Percentiles rank a stretch among this genome's conserved stretches.
phyloP scores from a whole-genome alignment of 331 rosid genomes.

The Ulmus americana region DNA sequence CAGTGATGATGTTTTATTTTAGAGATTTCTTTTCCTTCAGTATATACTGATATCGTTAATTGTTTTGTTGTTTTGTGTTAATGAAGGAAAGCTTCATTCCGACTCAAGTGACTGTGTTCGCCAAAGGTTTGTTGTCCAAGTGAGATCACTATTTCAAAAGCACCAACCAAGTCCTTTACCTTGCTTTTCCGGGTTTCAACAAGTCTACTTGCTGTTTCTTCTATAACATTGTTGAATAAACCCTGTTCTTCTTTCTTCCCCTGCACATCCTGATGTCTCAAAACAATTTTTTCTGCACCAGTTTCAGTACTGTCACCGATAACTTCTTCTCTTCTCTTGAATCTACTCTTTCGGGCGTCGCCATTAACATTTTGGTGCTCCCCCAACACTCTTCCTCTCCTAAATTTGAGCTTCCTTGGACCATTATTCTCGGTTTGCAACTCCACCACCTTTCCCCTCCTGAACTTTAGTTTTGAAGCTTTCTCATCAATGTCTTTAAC shows the following conservation, averaged over 20 bases:
- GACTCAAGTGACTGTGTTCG: conserved; percentile 35
- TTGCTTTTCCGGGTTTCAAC: conserved; percentile 76
- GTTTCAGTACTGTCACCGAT: conserved; percentile 16
- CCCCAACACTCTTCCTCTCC: conserved; percentile 42
- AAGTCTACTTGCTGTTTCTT: conserved; percentile 86
- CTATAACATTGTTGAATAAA: conserved; percentile 74
- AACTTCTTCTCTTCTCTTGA: conserved; percentile 36
- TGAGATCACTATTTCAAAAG: conserved; percentile 92
- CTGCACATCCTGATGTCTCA: conserved; percentile 67
- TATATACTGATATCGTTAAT: too few species aligned
- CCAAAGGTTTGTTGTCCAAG: conserved; percentile 61
- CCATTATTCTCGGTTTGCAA: conserved; percentile 31
- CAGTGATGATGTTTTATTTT: too few species aligned
- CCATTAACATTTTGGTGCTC: conserved; percentile 30
- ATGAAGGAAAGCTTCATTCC: conserved; percentile 14
- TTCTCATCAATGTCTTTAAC: conserved; percentile 37
- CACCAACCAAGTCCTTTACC: conserved; percentile 98
- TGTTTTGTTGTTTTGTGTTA: not conserved
- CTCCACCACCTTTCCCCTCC: conserved; percentile 62
- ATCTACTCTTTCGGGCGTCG: conserved; percentile 36
- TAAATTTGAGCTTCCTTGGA: conserved; percentile 69
- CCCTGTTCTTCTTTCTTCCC: conserved; percentile 69
- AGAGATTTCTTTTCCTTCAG: too few species aligned
- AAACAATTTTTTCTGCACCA: conserved; percentile 46
- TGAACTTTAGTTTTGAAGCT: conserved; percentile 41